Conservation (phyloP, 2,329 filamentous ascomycete genomes). For the Didymellaceae sp. region DNA sequence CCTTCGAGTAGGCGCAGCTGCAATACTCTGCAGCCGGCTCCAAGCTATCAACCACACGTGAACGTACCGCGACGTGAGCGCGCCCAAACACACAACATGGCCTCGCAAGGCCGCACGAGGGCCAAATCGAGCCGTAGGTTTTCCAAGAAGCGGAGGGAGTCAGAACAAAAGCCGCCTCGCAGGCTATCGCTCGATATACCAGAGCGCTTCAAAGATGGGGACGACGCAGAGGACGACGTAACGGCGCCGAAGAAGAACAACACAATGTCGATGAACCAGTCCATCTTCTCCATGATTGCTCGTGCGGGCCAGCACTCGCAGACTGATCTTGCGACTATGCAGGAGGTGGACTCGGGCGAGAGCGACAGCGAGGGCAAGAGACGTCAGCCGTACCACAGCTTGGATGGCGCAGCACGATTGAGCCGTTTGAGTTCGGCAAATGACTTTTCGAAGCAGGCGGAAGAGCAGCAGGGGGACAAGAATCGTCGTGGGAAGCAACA, state of each 20-base stretch:
- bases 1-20: conserved; percentile 25
- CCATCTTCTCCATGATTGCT: conserved; percentile 90
- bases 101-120: conserved; percentile 41
- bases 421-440: conserved; percentile 46
- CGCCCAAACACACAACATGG: conserved; percentile 35
- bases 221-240: conserved; percentile 67
- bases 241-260: conserved; percentile 60
- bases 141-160: conserved; percentile 43
- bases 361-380: conserved; percentile 63
- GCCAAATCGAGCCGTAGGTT: conserved; percentile 39
- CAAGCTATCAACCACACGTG: conserved; percentile 12
- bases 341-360: conserved; percentile 74
- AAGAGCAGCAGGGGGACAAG: conserved; percentile 25
- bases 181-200: conserved; percentile 60
- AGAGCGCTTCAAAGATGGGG: conserved; percentile 63
- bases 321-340: conserved; percentile 82
- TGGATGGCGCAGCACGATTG: conserved; percentile 45
- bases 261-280: conserved; percentile 83
- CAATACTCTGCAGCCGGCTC: conserved; percentile 18
- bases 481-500: conserved; percentile 51
- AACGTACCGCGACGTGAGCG: conserved; percentile 13
- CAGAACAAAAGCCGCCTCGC: conserved; percentile 35
- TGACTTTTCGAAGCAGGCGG: conserved; percentile 31
- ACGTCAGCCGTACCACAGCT: conserved; percentile 32
- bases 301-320: conserved; percentile 82